phyloP scores from a whole-genome alignment of 2,329 filamentous ascomycete species.

The Calonectria hongkongensis region DNA sequence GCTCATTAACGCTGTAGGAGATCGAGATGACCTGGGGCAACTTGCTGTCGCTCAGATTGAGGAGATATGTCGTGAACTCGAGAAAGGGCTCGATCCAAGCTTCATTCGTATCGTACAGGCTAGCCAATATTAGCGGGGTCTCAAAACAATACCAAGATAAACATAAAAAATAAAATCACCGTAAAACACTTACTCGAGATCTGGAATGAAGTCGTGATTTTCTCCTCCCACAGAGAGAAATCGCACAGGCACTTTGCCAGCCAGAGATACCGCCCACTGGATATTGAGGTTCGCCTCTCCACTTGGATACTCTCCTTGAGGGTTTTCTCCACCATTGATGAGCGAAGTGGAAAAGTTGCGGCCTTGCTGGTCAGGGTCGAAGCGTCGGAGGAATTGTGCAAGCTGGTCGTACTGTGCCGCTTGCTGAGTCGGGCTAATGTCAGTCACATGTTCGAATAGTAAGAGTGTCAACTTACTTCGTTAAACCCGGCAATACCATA shows the following conservation, averaged over 20 bases:
- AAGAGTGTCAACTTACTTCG: constrained; percentile 53
- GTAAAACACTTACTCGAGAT: constrained; percentile 58
- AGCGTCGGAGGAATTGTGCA: constrained; percentile 72
- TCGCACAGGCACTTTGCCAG: constrained; percentile 59
- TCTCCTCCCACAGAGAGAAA: constrained; percentile 59
- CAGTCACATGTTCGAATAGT: neutral
- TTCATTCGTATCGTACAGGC: constrained; percentile 56
- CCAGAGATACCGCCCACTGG: constrained; percentile 60
- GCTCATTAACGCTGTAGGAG: constrained; percentile 83
- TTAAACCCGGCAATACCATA: constrained; percentile 76
- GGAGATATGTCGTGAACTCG: constrained; percentile 76
- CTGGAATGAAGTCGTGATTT: constrained; percentile 56
- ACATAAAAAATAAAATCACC: neutral
- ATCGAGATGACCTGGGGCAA: constrained; percentile 79
- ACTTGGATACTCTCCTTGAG: constrained; percentile 62
- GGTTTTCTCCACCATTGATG: constrained; percentile 74
- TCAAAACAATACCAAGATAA: neutral
- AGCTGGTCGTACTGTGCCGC: constrained; percentile 74
- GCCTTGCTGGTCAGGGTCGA: constrained; percentile 70
- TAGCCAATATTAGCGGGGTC: constrained; percentile 14
- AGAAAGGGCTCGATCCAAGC: constrained; percentile 79
- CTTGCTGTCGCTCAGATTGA: constrained; percentile 70
- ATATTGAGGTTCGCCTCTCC: constrained; percentile 63
- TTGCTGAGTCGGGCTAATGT: constrained; percentile 59
- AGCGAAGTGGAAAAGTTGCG: constrained; percentile 74